These are phyloP conservation scores for Cladosporium sp. DNA, from an alignment of 2,329 filamentous ascomycete genomes.

Conservation along the genomic window DNA sequence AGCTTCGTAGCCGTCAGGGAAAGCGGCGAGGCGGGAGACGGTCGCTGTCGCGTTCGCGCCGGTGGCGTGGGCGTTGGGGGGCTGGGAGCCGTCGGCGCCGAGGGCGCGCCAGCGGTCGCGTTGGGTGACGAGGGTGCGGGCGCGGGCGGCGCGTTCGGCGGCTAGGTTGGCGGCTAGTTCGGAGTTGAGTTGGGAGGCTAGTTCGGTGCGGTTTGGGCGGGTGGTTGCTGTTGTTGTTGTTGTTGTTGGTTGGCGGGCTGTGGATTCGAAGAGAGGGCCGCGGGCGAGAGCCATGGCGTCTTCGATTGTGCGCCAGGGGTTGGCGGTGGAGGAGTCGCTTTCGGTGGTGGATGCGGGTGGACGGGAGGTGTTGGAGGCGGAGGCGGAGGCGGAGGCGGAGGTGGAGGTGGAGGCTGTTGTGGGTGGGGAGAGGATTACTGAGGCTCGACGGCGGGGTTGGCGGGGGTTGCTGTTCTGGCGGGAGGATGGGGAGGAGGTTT, in stretches of 20 bases:
- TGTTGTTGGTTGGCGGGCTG: conserved; percentile 17
- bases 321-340: conserved; percentile 27
- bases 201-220: conserved; percentile 14
- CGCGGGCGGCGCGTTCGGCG: conserved; percentile 16
- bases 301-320: conserved; percentile 46
- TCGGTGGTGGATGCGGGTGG: conserved; percentile 19
- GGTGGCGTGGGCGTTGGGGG: conserved; percentile 12
- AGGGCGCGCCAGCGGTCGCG: conserved; percentile 21
- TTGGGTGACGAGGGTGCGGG: conserved; percentile 18
- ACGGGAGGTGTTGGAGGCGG: not conserved
- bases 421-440: conserved; percentile 34
- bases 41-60: conserved; percentile 10
- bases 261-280: conserved; percentile 31
- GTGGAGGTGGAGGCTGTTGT: conserved; percentile 13
- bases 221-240: not conserved
- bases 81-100: conserved; percentile 10
- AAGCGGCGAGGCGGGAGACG: conserved; percentile 13
- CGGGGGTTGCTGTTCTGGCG: conserved; percentile 20
- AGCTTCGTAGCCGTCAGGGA: conserved; percentile 24
- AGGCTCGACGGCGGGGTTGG: conserved; percentile 36
- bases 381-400: conserved; percentile 6
- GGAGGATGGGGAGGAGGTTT: conserved; percentile 12
- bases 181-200: conserved; percentile 8
- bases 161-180: conserved; percentile 13
- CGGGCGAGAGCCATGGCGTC: conserved; percentile 38